Evolutionary conservation across 2,329 filamentous ascomycete species (phyloP).

Genomic region (Phyllosticta citriasiana): DNA sequence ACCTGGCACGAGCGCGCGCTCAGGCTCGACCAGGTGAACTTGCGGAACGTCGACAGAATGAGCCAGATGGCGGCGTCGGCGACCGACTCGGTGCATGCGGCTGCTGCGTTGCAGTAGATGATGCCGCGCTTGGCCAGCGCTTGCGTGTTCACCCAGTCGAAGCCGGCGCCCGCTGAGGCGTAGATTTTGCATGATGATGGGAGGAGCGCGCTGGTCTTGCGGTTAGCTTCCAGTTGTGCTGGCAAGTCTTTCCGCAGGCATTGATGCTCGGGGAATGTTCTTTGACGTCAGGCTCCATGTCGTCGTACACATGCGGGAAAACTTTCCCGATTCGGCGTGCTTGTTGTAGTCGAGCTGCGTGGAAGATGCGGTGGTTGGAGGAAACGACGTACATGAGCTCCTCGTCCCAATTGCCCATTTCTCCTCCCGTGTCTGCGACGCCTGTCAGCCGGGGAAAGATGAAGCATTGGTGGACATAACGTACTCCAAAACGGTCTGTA

Average conservation of each 20-base stretch:
- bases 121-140: constrained; percentile 50
- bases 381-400: constrained; percentile 39
- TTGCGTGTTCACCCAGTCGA: constrained; percentile 49
- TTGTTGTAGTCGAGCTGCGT: background rate
- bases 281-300: background rate
- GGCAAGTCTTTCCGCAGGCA: background rate
- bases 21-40: constrained; percentile 14
- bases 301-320: background rate
- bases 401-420: constrained; percentile 54
- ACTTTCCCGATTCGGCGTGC: constrained; percentile 5
- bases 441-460: background rate
- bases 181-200: constrained; percentile 46
- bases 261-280: background rate
- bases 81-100: constrained; percentile 56
- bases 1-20: constrained; percentile 13
- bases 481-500: constrained; percentile 49
- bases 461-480: background rate
- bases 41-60: constrained; percentile 52
- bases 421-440: constrained; percentile 38
- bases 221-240: background rate
- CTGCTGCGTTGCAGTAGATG: constrained; percentile 18
- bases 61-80: constrained; percentile 52
- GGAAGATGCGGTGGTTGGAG: background rate
- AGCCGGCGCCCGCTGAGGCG: constrained; percentile 52
- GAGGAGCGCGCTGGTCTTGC: constrained; percentile 30